phyloP scores from a whole-genome alignment of 1,284 basidiomycete genomes.

The Puccinia polysora region DNA sequence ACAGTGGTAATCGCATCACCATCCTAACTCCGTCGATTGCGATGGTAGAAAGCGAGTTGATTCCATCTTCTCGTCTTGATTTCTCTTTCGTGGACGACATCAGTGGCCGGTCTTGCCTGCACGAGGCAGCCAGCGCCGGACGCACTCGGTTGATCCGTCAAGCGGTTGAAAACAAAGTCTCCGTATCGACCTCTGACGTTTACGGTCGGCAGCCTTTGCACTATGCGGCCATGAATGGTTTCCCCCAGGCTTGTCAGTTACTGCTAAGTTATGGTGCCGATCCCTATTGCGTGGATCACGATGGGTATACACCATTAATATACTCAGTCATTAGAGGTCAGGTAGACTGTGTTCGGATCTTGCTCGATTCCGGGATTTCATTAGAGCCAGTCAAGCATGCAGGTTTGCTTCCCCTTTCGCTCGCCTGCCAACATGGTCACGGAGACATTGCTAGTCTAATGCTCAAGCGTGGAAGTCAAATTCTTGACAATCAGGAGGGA shows the following conservation, averaged over 20 bases:
- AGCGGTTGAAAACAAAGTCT: slow-evolving; percentile 71
- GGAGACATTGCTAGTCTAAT: slow-evolving; percentile 75
- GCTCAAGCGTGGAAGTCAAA: slow-evolving; percentile 70
- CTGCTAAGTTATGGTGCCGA: slow-evolving; percentile 68
- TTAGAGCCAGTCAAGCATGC: slow-evolving; percentile 52
- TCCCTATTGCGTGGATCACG: slow-evolving; percentile 73
- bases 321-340: slow-evolving; percentile 86
- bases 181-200: slow-evolving; percentile 67
- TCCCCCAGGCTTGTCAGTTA: slow-evolving; percentile 68
- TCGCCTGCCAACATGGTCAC: slow-evolving; percentile 86
- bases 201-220: slow-evolving; percentile 92
- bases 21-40: slow-evolving; percentile 32
- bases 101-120: slow-evolving; percentile 90
- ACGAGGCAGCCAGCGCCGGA: slow-evolving; percentile 84
- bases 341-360: slow-evolving; percentile 70
- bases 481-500: slow-evolving; percentile 83
- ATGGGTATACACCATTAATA: slow-evolving; percentile 87
- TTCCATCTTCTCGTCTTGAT: slow-evolving; percentile 69
- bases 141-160: slow-evolving; percentile 72
- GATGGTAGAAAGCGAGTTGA: slow-evolving; percentile 49
- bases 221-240: slow-evolving; percentile 92
- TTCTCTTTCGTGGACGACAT: slow-evolving; percentile 93
- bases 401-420: slow-evolving; percentile 79
- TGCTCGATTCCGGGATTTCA: slow-evolving; percentile 65
- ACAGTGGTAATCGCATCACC: slow-evolving; percentile 6